Conservation (phyloP, 179 eudicot genomes). For the Camellia oleifera region DNA sequence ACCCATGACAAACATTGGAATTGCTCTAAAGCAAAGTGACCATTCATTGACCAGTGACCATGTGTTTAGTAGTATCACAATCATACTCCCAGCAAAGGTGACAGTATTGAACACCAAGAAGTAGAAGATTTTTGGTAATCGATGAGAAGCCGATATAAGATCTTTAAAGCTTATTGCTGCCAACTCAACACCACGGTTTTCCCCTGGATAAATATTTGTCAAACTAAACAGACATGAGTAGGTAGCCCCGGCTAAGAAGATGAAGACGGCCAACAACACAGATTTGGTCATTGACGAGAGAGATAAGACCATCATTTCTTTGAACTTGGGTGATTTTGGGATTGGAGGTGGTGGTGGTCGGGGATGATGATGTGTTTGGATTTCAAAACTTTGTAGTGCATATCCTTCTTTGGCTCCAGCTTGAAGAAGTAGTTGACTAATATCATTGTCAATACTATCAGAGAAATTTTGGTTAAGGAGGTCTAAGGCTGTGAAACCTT, state of each 20-base stretch:
- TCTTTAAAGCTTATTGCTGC: background rate
- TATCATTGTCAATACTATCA: background rate
- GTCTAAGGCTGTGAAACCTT: background rate
- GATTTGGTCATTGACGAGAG: background rate
- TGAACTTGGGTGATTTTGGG: background rate
- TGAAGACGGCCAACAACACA: background rate
- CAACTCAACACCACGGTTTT: background rate
- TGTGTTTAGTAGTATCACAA: background rate
- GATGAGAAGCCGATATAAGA: background rate
- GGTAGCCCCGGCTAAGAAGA: background rate
- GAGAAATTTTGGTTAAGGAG: background rate
- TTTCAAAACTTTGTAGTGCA: too few relatives aligned
- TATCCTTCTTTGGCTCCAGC: too few relatives aligned
- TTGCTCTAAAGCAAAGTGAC: background rate
- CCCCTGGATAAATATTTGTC: background rate
- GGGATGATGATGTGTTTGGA: too few relatives aligned
- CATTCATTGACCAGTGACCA: background rate
- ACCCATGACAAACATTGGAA: background rate
- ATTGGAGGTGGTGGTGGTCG: too few relatives aligned
- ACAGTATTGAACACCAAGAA: background rate
- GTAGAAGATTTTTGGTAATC: background rate
- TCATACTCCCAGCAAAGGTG: background rate
- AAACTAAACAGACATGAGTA: background rate
- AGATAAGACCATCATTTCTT: background rate
- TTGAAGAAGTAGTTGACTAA: background rate